These are phyloP conservation scores for Mrakiaceae sp. DNA, from an alignment of 1,284 basidiomycete species.

Conservation along the genomic window DNA sequence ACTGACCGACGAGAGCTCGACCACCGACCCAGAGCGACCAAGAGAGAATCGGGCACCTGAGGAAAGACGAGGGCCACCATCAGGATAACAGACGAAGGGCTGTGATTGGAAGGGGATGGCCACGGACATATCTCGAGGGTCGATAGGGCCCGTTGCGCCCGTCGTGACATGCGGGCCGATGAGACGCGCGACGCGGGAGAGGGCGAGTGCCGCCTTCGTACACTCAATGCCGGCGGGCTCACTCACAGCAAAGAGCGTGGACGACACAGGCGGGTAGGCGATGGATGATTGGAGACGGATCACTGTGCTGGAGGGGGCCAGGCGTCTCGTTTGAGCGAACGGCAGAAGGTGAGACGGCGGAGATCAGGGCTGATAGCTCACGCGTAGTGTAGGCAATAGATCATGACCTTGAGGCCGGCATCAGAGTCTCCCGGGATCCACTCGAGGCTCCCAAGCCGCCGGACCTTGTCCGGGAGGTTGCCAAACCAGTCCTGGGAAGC, in stretches of 20 bases:
- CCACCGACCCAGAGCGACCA: constrained; percentile 13
- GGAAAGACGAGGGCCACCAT: background rate
- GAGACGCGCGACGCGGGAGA: constrained; percentile 1
- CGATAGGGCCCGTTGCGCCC: constrained; percentile 1
- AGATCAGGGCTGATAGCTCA: background rate
- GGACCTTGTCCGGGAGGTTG: constrained; percentile 1
- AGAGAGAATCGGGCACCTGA: background rate
- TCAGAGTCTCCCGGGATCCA: constrained; percentile 3
- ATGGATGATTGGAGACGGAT: constrained; percentile 10
- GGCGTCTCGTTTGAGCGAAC: too few relatives aligned
- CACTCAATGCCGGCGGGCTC: constrained; percentile 5
- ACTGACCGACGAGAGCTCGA: constrained; percentile 41
- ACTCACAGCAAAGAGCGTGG: background rate
- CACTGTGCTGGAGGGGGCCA: background rate
- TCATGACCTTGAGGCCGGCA: constrained; percentile 4
- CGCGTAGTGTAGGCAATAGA: background rate
- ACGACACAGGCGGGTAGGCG: constrained; percentile 14
- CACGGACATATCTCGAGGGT: background rate
- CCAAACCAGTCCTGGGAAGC: background rate
- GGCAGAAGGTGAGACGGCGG: background rate
- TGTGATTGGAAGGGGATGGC: too few relatives aligned
- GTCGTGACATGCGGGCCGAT: background rate
- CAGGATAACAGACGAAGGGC: too few relatives aligned
- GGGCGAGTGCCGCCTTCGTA: background rate
- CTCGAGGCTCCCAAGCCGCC: background rate